Evolutionary conservation across 2,329 filamentous ascomycete genomes (phyloP).

Genomic region (Phialemoniopsis sp.): DNA sequence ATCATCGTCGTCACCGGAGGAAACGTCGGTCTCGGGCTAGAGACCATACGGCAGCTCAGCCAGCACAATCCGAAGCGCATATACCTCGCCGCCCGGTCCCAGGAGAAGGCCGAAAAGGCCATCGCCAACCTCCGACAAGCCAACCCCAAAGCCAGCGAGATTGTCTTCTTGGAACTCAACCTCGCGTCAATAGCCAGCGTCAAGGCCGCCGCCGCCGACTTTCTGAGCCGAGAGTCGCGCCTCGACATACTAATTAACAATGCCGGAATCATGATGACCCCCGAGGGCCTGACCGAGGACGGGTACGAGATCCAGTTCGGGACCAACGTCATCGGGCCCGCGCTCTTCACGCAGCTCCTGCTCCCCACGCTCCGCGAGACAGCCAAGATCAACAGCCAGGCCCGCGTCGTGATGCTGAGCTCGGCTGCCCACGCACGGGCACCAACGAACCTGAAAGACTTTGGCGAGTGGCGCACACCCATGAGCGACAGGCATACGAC

Average conservation of each 20-base stretch:
- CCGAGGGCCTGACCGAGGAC: conserved; percentile 25
- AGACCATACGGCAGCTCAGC: conserved; percentile 24
- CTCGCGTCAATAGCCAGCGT: conserved; percentile 28
- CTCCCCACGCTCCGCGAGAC: conserved; percentile 26
- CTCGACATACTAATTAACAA: conserved; percentile 38
- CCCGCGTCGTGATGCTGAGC: conserved; percentile 16
- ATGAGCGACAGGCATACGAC: conserved; percentile 5
- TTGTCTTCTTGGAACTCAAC: conserved; percentile 29
- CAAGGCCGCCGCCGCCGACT: conserved; percentile 20
- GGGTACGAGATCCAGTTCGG: conserved; percentile 39
- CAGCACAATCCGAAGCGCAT: conserved; percentile 18
- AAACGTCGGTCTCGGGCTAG: neutral
- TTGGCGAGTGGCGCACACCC: conserved; percentile 3
- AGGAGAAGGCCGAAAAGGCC: conserved; percentile 16
- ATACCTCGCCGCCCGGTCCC: conserved; percentile 21
- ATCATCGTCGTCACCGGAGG: neutral
- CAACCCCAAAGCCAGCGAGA: no score
- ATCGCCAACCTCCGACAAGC: no score
- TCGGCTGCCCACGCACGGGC: conserved; percentile 7
- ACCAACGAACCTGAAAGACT: conserved; percentile 7
- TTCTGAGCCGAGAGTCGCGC: conserved; percentile 17
- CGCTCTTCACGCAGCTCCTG: conserved; percentile 28
- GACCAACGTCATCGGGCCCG: conserved; percentile 38
- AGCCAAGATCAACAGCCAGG: no score
- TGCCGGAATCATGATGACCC: conserved; percentile 30